phyloP scores from a whole-genome alignment of 2,329 filamentous ascomycete genomes.

The Neofusicoccum laricinum region DNA sequence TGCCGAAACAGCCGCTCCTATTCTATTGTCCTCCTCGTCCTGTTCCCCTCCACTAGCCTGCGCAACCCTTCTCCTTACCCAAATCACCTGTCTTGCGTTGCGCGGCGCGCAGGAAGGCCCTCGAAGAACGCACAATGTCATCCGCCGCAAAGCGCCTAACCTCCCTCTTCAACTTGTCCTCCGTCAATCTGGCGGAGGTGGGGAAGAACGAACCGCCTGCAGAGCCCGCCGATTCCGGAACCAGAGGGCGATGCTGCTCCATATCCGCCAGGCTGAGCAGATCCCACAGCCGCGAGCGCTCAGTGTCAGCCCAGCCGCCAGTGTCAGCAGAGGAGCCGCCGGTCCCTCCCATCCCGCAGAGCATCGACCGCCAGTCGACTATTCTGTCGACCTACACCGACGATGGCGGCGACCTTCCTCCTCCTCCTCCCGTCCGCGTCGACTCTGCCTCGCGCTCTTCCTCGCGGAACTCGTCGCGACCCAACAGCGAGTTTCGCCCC shows the following conservation, averaged over 20 bases:
- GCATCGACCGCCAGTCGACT: slow-evolving; percentile 1
- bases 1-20: slow-evolving; percentile 8
- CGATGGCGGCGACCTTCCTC: slow-evolving; percentile 13
- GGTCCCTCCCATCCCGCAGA: slow-evolving; percentile 9
- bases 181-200: slow-evolving; percentile 7
- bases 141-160: slow-evolving; percentile 16
- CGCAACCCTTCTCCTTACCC: slow-evolving; percentile 6
- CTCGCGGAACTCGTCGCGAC: slow-evolving; percentile 8
- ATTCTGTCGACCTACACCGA: slow-evolving; percentile 2
- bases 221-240: not conserved
- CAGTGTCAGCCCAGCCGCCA: not conserved
- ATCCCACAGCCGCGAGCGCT: slow-evolving; percentile 11
- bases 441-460: slow-evolving; percentile 13
- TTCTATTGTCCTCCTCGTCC: not conserved
- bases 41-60: not conserved
- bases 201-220: slow-evolving; percentile 3
- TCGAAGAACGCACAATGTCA: slow-evolving; percentile 4
- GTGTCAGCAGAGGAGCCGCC: slow-evolving; percentile 1
- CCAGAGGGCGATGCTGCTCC: slow-evolving; percentile 11
- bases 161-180: slow-evolving; percentile 15
- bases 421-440: slow-evolving; percentile 9
- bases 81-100: slow-evolving; percentile 4
- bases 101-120: slow-evolving; percentile 12
- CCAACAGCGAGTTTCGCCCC: not conserved
- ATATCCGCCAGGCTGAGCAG: slow-evolving; percentile 12